Base-by-base conservation (phyloP, 108 stramenopile genomes). In the Cyclotella cryptica region DNA sequence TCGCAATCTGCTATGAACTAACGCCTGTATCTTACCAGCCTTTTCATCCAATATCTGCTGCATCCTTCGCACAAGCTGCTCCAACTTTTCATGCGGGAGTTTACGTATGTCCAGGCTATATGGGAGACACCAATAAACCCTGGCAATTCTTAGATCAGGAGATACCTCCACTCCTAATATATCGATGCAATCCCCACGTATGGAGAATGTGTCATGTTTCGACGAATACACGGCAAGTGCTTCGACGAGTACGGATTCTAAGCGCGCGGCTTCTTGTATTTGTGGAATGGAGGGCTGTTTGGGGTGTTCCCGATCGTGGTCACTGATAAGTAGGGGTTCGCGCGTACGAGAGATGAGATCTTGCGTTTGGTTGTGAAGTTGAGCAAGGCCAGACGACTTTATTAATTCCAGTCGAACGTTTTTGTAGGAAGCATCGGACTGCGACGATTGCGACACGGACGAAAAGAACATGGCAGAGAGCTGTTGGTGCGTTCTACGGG, bases 121-220 rank as follows among this genome's bases (percentile, higher is more conserved):
- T 11, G 80, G 80, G 8, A 81, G 54, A 54, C 80, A 81, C 80
- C 80, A 81, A 69, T 66, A 81, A 9, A 69, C 74, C 17, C 53
- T 47, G 40, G 80, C 80, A 17, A 62, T 58, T 41, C 53, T 74
- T 53, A 81, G 74, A 57, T 81, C 80, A 19, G 80, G 62, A 21
- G 73, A 74, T 62, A 81, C 74, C 35, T 81, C 73, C 62, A 81
- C 80, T 15, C 80, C 80, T 18, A 81, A 66, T 27, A 81, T 67
- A 10, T 81, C 69, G 18, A 81, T 75, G 11, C 62, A 64, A 4
- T 74, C 51, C 39, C 80, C 73, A 21, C 69, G 41, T 44, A 81
- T 63, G 27, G 73, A 64, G 45, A 81, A 81, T 15, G 80, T 81
- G 44, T 67, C 43, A 19, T 74, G 63, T 19, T 51, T 54, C 39